These are phyloP conservation scores for Pyrus pyrifolia DNA, from an alignment of 306 rosid species.

Conservation along the genomic window DNA sequence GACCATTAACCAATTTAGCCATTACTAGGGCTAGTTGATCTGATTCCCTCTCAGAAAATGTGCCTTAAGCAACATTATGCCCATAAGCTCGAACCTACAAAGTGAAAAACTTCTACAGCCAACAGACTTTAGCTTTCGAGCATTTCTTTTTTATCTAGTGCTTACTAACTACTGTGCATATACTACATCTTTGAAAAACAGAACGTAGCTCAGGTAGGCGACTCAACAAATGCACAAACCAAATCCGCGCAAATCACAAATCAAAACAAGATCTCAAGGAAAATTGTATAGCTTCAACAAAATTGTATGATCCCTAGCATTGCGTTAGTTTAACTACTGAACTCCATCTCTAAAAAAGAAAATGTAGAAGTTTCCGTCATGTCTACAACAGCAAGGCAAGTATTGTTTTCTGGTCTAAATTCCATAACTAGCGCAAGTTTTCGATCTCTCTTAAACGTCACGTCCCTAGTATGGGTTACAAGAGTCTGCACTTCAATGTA, in stretches of 20 bases:
- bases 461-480: slow-evolving; percentile 46
- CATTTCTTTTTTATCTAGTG: too few species aligned
- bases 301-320: slow-evolving; percentile 25
- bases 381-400: slow-evolving; percentile 52
- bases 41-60: too few species aligned
- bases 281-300: slow-evolving; percentile 11
- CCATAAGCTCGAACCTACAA: too few species aligned
- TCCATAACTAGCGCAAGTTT: slow-evolving; percentile 31
- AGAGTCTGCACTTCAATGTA: slow-evolving; percentile 35
- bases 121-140: too few species aligned
- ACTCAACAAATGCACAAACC: not conserved
- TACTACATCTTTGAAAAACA: too few species aligned
- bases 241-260: not conserved
- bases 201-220: too few species aligned
- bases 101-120: too few species aligned
- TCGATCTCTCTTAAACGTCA: slow-evolving; percentile 36
- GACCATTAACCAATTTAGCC: too few species aligned
- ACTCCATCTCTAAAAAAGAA: slow-evolving; percentile 20
- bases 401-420: slow-evolving; percentile 33
- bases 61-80: too few species aligned
- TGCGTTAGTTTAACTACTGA: slow-evolving; percentile 28
- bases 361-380: slow-evolving; percentile 22
- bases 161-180: too few species aligned
- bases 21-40: too few species aligned
- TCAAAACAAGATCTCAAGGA: not conserved